phyloP scores from a whole-genome alignment of 352 stramenopile species.

The Globisporangium radiosum region DNA sequence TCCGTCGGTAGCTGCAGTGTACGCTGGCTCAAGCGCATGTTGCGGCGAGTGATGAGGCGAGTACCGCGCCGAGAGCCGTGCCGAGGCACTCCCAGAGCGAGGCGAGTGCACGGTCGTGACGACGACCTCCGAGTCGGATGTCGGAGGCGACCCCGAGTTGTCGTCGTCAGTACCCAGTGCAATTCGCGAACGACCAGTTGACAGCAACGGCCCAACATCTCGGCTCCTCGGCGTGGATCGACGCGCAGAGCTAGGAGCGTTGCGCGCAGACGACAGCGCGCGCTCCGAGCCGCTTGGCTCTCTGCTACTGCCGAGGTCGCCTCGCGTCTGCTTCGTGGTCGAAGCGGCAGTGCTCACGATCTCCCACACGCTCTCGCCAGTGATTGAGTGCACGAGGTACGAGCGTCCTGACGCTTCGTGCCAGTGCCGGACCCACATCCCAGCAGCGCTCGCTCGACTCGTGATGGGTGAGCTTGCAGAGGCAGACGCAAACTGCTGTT shows the following conservation, averaged over 20 bases:
- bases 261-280: background rate
- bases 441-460: conserved; percentile 17
- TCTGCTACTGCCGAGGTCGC: background rate
- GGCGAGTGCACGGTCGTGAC: conserved; percentile 13
- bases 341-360: conserved; percentile 13
- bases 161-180: background rate
- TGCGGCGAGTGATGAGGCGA: background rate
- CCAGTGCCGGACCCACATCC: conserved; percentile 58
- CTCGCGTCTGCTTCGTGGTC: background rate
- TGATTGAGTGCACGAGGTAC: conserved; percentile 68
- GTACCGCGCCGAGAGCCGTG: conserved; percentile 2
- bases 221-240: conserved; percentile 2
- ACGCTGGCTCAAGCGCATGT: background rate
- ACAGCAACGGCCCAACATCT: background rate
- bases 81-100: background rate
- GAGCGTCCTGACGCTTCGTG: conserved; percentile 38
- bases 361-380: conserved; percentile 65
- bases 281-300: conserved; percentile 1
- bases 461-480: conserved; percentile 1
- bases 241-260: conserved; percentile 3
- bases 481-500: background rate
- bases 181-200: background rate
- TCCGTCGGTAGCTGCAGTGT: no score
- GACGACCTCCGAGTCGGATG: conserved; percentile 30
- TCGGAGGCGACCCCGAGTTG: conserved; percentile 15